Percentiles rank a stretch among this genome's conserved stretches.
phyloP scores from a whole-genome alignment of 2,329 filamentous ascomycete genomes.

The Penicillium italicum region DNA sequence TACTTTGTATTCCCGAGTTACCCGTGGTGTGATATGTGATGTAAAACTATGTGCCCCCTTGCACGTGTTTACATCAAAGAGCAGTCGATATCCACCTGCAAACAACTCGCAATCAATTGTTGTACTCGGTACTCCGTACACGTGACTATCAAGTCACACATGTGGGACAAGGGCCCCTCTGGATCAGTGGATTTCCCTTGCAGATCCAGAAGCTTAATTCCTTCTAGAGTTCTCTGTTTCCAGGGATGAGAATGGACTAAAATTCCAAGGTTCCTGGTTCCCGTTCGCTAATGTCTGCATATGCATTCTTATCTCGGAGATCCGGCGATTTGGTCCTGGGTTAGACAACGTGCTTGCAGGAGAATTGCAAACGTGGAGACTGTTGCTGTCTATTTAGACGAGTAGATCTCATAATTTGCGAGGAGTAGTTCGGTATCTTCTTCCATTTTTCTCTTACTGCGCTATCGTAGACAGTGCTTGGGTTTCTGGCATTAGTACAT shows the following conservation, averaged over 20 bases:
- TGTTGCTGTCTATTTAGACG: too few relatives aligned
- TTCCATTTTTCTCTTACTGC: neutral
- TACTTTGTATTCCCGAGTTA: neutral
- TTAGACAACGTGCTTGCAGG: neutral
- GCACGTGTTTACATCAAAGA: neutral
- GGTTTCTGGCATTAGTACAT: too few relatives aligned
- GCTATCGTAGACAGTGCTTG: neutral
- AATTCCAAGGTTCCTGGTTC: neutral
- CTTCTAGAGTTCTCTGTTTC: neutral
- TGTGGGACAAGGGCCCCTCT: neutral
- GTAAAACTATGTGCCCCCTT: too few relatives aligned
- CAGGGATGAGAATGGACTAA: neutral
- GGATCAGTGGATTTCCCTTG: neutral
- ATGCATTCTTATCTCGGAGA: conserved; percentile 1
- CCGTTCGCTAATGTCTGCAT: neutral
- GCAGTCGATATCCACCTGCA: neutral
- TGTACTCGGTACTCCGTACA: neutral
- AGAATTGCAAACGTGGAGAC: neutral
- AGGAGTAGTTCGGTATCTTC: neutral
- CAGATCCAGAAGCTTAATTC: conserved; percentile 7
- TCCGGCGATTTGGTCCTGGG: neutral
- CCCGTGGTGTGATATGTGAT: neutral
- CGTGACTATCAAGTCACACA: neutral
- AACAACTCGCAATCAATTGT: neutral
- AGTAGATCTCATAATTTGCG: neutral